A percentile compares a stretch with the other conserved stretches of the same genome.
phyloP scores from a whole-genome alignment of 1,284 basidiomycete genomes.

The Apiotrichum montevideense region DNA sequence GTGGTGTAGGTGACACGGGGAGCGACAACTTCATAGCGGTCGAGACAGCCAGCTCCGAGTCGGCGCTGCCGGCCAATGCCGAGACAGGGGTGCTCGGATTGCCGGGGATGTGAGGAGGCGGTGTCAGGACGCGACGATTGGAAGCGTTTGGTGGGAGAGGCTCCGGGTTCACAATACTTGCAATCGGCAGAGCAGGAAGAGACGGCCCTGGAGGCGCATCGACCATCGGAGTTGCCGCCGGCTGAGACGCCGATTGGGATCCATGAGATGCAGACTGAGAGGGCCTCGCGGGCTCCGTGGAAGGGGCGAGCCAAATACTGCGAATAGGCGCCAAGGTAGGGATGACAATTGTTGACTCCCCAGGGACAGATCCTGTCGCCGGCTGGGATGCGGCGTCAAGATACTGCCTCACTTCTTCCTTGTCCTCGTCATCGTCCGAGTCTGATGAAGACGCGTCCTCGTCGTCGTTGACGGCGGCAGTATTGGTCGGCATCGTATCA shows the following conservation, averaged over 20 bases:
- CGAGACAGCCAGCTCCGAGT: not conserved
- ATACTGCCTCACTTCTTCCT: not conserved
- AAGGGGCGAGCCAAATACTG: not conserved
- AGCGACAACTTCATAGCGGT: not conserved
- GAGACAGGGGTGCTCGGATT: not conserved
- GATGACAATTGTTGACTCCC: not conserved
- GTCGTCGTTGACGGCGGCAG: not conserved
- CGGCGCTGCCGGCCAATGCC: not conserved
- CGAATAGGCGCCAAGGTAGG: not conserved
- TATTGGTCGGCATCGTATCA: constrained; percentile 6
- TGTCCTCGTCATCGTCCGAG: constrained; percentile 4
- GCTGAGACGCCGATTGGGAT: too few species aligned
- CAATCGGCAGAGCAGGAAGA: not conserved
- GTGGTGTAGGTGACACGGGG: not conserved
- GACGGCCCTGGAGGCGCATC: not conserved
- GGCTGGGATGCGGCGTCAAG: constrained; percentile 1
- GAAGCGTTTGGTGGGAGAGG: not conserved
- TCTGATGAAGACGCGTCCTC: not conserved
- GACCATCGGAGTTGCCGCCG: not conserved
- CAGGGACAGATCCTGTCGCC: constrained; percentile 5
- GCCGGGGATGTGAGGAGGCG: too few species aligned
- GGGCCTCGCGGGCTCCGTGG: not conserved
- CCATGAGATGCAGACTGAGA: not conserved
- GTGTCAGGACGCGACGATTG: too few species aligned
- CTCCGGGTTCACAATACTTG: not conserved